Evolutionary conservation across 768 basidiomycete genomes (phyloP), one percentile per base, ranked within the genome.

Genomic region (Rhodotorula sphaerocarpa): DNA sequence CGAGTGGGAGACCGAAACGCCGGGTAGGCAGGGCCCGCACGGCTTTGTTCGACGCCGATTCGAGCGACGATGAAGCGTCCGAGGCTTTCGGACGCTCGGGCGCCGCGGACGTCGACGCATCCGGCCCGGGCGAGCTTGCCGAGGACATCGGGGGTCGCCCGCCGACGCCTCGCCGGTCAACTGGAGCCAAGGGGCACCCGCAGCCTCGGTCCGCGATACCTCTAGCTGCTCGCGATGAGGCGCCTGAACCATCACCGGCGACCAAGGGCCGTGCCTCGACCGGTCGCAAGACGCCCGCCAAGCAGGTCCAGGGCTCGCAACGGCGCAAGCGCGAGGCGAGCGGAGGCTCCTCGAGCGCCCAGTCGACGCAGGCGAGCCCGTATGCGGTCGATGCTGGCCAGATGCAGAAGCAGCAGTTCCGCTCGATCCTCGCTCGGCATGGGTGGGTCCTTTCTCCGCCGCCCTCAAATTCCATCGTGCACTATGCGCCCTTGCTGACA

Each of bases 251-350:
- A 16, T 39, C 36, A 1, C 39, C 51, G 10, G 36, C 51, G 7
- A 3, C 18, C 55, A 30, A 21, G 21, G 9, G 44, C 10, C 10
- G 15, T 10, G 2, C 43, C 9, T 46, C 34, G 2, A 9, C 55
- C 5, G 41, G 52, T 7, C 52, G 61, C 31, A 43, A 50, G 36
- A n/a, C 20, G 33, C 48, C 42, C 5, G 34, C 50, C 12, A 30
- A 36, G 34, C 56, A 42, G 39, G 18, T 14, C 11, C 7, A 23
- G 31, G n/a, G 46, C 52, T 30, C 56, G 47, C 43, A 59, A 50
- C 54, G 55, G 57, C 53, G 63, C 28, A 28, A 50, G 30, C 54
- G 63, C 43, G 63, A 65, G 54, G 55, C 55, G 50, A 65, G 63
- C 54, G 42, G 41, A 11, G 15, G 25, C 48, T 50, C 48, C 20